A percentile compares a stretch with the other conserved stretches of the same genome.
Conservation (phyloP, 2,329 filamentous ascomycete genomes). For the Beauveria sp. region DNA sequence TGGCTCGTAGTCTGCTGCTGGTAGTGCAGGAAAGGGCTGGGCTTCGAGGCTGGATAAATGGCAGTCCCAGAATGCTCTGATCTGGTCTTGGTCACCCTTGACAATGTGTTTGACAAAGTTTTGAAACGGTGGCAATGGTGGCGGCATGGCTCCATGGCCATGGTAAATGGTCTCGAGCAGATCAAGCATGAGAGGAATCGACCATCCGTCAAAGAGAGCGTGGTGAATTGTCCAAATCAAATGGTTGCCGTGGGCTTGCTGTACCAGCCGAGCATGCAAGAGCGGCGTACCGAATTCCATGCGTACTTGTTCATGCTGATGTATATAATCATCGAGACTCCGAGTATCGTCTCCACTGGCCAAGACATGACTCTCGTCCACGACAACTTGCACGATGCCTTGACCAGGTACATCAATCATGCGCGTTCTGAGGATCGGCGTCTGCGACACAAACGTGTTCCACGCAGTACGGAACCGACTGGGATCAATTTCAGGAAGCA, state of each 20-base stretch:
- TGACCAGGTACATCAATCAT: constrained; percentile 31
- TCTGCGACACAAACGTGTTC: constrained; percentile 22
- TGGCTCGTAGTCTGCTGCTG: constrained; percentile 39
- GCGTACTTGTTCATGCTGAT: background rate
- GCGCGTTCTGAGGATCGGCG: constrained; percentile 32
- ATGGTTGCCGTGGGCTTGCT: background rate
- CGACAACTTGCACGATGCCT: constrained; percentile 34
- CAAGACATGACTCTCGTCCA: constrained; percentile 26
- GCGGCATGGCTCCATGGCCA: background rate
- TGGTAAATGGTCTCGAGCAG: constrained; percentile 8
- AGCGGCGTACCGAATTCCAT: constrained; percentile 26
- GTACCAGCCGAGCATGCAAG: constrained; percentile 25
- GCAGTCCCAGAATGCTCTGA: constrained; percentile 31
- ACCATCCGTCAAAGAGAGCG: constrained; percentile 13
- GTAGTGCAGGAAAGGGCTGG: constrained; percentile 33
- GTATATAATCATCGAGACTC: background rate
- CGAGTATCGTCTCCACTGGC: background rate
- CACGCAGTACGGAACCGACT: constrained; percentile 27
- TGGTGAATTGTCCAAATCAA: constrained; percentile 13
- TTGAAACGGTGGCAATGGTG: constrained; percentile 1
- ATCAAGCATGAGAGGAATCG: constrained; percentile 10
- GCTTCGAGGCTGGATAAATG: constrained; percentile 29
- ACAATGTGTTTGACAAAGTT: constrained; percentile 35
- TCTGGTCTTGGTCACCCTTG: constrained; percentile 17
- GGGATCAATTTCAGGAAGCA: constrained; percentile 6